These are phyloP conservation scores for Seiridium unicorne DNA, from an alignment of 2,329 filamentous ascomycete genomes.

Conservation along the genomic window DNA sequence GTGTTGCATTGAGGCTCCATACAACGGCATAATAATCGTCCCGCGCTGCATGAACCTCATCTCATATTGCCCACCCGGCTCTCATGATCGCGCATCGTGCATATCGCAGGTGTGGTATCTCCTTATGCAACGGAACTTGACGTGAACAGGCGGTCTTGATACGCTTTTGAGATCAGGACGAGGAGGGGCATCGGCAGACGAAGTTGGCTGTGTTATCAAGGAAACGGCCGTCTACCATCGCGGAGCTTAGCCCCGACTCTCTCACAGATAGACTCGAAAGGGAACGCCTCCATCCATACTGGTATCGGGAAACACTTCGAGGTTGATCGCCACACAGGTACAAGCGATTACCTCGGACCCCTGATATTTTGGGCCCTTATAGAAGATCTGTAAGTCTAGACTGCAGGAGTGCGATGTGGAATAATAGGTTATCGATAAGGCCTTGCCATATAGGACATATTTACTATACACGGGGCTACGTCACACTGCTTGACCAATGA, in stretches of 20 bases:
- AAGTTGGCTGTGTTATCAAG: too few species aligned
- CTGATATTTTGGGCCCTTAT: too few species aligned
- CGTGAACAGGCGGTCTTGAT: not conserved
- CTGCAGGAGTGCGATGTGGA: too few species aligned
- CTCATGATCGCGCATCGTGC: slow-evolving; percentile 1
- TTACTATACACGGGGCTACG: not conserved
- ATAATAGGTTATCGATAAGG: slow-evolving; percentile 4
- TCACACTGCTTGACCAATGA: not conserved
- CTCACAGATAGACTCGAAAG: not conserved
- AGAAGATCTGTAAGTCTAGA: too few species aligned
- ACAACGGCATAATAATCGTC: slow-evolving; percentile 2
- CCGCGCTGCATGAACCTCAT: slow-evolving; percentile 1
- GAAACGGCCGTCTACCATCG: too few species aligned
- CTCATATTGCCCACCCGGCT: not conserved
- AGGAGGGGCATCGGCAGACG: not conserved
- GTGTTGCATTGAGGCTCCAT: not conserved
- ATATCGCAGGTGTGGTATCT: not conserved
- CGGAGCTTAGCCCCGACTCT: too few species aligned
- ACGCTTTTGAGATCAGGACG: not conserved
- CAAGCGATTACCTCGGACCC: too few species aligned
- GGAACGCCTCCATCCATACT: not conserved
- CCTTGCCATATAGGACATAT: not conserved
- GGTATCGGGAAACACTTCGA: not conserved
- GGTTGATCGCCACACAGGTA: not conserved
- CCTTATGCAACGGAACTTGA: not conserved